Conservation (phyloP, 768 basidiomycete genomes). For the Suillus hirtellus region DNA sequence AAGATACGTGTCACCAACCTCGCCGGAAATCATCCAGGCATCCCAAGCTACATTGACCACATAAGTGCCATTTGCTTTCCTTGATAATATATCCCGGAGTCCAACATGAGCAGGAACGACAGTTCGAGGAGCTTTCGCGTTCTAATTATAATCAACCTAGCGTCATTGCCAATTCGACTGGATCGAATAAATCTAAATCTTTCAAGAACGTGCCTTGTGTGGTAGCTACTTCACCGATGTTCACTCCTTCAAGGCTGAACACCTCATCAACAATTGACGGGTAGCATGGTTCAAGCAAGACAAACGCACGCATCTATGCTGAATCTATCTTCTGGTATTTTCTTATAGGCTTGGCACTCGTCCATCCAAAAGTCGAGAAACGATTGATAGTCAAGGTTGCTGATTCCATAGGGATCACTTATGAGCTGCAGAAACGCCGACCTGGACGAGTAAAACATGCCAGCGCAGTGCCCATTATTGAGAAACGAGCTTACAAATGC, state of each 20-base stretch:
- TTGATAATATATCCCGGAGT: background rate
- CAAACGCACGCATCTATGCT: background rate
- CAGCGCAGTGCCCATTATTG: background rate
- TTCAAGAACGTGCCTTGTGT: too few species aligned
- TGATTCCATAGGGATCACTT: background rate
- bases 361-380: background rate
- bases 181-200: background rate
- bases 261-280: background rate
- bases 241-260: too few species aligned
- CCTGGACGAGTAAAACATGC: constrained; percentile 2
- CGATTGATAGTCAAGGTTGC: constrained; percentile 1
- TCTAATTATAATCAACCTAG: background rate
- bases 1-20: constrained; percentile 8
- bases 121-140: too few species aligned
- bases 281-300: background rate
- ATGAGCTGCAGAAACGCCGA: constrained; percentile 16
- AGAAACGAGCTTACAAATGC: background rate
- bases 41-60: constrained; percentile 14
- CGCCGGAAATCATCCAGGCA: constrained; percentile 25
- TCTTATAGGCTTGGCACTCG: background rate
- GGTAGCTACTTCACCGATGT: background rate
- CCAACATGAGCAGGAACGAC: background rate
- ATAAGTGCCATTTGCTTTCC: background rate
- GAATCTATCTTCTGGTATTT: background rate
- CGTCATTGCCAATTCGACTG: too few species aligned